Conservation (phyloP, 2,329 filamentous ascomycete genomes). For the Xylaria sp. region DNA sequence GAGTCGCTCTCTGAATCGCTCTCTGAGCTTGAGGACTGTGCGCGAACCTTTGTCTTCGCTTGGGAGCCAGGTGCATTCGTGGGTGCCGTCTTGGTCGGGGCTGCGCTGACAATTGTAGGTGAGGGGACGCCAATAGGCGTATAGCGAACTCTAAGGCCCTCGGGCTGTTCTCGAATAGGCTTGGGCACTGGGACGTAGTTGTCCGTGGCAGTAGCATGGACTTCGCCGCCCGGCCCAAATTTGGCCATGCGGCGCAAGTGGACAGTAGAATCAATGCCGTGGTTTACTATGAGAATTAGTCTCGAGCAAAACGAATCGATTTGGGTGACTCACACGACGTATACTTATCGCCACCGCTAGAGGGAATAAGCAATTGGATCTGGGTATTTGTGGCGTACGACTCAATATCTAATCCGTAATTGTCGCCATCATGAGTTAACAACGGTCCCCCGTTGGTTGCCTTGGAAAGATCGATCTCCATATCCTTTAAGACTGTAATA, state of each 20-base stretch:
- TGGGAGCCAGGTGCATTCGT: conserved; percentile 3
- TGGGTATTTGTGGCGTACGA: conserved; percentile 55
- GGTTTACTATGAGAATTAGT: conserved; percentile 46
- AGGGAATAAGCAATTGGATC: conserved; percentile 67
- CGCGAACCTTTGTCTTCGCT: conserved; percentile 44
- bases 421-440: conserved; percentile 66
- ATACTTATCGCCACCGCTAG: conserved; percentile 59
- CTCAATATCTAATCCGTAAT: conserved; percentile 66
- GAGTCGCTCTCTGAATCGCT: conserved; percentile 51
- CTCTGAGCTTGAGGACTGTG: conserved; percentile 45
- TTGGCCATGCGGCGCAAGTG: conserved; percentile 68
- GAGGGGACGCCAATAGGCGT: conserved; percentile 65
- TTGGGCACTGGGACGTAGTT: conserved; percentile 53
- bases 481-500: conserved; percentile 68
- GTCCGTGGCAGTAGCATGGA: conserved; percentile 47
- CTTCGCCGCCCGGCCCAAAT: conserved; percentile 52
- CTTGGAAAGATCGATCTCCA: conserved; percentile 65
- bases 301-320: conserved; percentile 26
- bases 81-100: neutral
- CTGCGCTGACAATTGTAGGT: conserved; percentile 22
- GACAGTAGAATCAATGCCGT: conserved; percentile 62
- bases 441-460: conserved; percentile 58
- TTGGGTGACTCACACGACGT: conserved; percentile 53
- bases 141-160: conserved; percentile 70
- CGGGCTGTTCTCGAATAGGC: conserved; percentile 67